Evolutionary conservation across 2,329 filamentous ascomycete genomes (phyloP).

Genomic region (Bretziella fagacearum): DNA sequence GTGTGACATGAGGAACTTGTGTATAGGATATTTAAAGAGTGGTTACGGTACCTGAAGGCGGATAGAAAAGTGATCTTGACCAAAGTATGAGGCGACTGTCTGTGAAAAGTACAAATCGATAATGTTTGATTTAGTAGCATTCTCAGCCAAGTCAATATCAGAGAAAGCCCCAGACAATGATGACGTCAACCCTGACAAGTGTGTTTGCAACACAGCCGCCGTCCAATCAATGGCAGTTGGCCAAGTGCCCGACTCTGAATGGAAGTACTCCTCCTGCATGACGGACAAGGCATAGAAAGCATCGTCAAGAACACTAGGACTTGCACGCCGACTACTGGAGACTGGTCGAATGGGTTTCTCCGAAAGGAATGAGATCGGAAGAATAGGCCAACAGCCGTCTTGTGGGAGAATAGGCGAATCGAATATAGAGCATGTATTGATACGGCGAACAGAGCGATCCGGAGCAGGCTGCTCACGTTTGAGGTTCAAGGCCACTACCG

Average conservation of each 20-base stretch:
- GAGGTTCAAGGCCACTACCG: slow-evolving; percentile 10
- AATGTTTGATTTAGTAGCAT: slow-evolving; percentile 52
- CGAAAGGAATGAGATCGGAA: slow-evolving; percentile 14
- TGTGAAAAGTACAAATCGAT: slow-evolving; percentile 71
- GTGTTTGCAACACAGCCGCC: slow-evolving; percentile 64
- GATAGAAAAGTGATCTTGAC: slow-evolving; percentile 61
- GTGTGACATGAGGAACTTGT: no score
- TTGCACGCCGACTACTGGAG: slow-evolving; percentile 9
- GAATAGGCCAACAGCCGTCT: slow-evolving; percentile 8
- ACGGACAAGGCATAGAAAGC: slow-evolving; percentile 50
- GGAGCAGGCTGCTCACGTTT: background rate
- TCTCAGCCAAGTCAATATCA: slow-evolving; percentile 23
- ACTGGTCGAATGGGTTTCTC: slow-evolving; percentile 2
- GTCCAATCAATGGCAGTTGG: slow-evolving; percentile 87
- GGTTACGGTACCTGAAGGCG: slow-evolving; percentile 34
- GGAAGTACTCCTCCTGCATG: slow-evolving; percentile 66
- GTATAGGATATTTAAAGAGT: no score
- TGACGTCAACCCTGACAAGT: slow-evolving; percentile 54
- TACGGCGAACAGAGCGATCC: slow-evolving; percentile 8
- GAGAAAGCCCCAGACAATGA: slow-evolving; percentile 48
- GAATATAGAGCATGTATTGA: slow-evolving; percentile 15
- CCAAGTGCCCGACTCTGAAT: slow-evolving; percentile 64
- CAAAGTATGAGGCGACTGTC: slow-evolving; percentile 63
- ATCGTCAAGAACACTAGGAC: slow-evolving; percentile 25
- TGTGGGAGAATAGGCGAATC: slow-evolving; percentile 10